Evolutionary conservation across 139 green algal species (phyloP).

Genomic region (Dunaliella primolecta): DNA sequence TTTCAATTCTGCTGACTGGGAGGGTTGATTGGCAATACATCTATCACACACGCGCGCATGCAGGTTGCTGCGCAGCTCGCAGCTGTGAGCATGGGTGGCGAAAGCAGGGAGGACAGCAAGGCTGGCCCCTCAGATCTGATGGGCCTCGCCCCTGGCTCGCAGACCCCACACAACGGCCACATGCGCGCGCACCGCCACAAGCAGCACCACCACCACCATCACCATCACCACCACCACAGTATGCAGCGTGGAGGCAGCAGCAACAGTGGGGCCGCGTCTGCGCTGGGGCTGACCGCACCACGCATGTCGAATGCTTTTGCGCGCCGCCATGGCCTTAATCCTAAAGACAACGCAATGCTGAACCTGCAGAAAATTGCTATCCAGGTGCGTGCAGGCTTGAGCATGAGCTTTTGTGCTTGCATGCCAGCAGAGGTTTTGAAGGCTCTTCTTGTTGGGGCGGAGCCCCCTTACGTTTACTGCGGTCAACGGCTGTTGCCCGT

Average conservation of each 20-base stretch:
- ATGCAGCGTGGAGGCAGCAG: not conserved
- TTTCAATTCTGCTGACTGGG: no score
- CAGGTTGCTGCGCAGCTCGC: not conserved
- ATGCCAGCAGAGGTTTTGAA: no score
- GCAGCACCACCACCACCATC: not conserved
- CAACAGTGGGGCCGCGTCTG: not conserved
- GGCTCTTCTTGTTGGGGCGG: no score
- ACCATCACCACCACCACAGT: not conserved
- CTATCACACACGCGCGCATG: no score
- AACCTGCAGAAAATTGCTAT: slow-evolving; percentile 56
- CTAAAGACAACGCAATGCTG: slow-evolving; percentile 54
- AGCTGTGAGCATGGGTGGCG: not conserved
- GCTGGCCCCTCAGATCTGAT: no score
- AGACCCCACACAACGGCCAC: no score
- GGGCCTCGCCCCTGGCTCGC: no score
- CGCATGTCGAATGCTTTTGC: slow-evolving; percentile 79
- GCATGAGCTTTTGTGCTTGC: no score
- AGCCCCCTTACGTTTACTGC: no score
- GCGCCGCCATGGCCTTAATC: slow-evolving; percentile 69
- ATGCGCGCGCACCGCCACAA: not conserved
- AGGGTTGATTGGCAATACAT: no score
- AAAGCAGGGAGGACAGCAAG: no score
- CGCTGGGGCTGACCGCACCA: slow-evolving; percentile 45
- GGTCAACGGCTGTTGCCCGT: no score
- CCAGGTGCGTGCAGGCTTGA: slow-evolving; percentile 17